Percentiles rank a stretch among this genome's conserved stretches.
Conservation (phyloP, 2,329 filamentous ascomycete species). For the Sclerotinia spermophila region DNA sequence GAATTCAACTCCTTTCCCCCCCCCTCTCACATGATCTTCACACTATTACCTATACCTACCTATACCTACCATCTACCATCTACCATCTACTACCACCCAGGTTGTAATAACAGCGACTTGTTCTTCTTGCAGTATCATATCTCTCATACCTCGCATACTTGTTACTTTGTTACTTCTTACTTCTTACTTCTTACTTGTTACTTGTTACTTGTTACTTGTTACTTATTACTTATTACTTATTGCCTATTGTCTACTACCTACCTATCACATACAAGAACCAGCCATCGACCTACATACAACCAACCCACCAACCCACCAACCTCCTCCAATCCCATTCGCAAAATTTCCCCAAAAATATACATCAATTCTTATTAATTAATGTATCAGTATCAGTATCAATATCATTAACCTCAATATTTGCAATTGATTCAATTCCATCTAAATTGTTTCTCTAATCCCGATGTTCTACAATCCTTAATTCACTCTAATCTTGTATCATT, state of each 20-base stretch:
- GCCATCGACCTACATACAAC: neutral
- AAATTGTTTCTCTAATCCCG: neutral
- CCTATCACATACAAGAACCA: neutral
- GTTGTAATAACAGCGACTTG: too few relatives aligned
- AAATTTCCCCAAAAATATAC: neutral
- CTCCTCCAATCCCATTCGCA: neutral
- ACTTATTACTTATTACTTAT: too few relatives aligned
- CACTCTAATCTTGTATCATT: conserved; percentile 17
- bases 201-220: too few relatives aligned
- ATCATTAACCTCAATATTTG: neutral
- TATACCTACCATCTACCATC: neutral
- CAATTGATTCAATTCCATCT: neutral
- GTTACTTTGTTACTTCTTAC: too few relatives aligned
- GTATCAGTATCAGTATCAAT: neutral
- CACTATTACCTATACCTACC: neutral
- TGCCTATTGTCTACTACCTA: neutral
- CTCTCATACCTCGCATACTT: neutral
- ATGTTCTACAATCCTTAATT: neutral
- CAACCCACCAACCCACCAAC: neutral
- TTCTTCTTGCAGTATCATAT: neutral
- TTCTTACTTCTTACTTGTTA: too few relatives aligned
- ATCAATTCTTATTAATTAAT: neutral
- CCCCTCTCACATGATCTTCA: neutral
- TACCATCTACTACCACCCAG: neutral
- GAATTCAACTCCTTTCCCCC: neutral